phyloP scores from a whole-genome alignment of 805 yeast species.

The Metschnikowia rubicola region DNA sequence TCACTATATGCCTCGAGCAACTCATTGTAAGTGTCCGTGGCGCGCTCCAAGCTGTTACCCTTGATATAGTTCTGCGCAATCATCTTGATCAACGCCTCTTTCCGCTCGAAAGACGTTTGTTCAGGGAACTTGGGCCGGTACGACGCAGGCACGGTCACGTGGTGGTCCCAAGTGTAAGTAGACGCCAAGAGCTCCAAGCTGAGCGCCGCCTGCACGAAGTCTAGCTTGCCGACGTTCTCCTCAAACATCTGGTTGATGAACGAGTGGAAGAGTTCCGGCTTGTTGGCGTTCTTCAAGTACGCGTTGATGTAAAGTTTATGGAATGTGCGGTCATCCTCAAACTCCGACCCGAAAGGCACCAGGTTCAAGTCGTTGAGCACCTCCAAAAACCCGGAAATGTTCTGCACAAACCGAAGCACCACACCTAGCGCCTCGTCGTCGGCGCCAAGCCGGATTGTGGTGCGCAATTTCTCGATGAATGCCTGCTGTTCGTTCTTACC shows the following conservation, averaged over 20 bases:
- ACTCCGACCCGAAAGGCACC: constrained; percentile 79
- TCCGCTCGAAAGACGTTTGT: constrained; percentile 77
- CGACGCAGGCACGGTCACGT: constrained; percentile 51
- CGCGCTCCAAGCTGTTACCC: constrained; percentile 76
- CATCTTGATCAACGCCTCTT: constrained; percentile 64
- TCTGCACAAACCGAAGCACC: constrained; percentile 49
- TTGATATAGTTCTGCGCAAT: constrained; percentile 66
- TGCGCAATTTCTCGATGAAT: constrained; percentile 49
- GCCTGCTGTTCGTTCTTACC: constrained; percentile 49
- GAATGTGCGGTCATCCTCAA: constrained; percentile 83
- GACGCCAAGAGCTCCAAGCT: constrained; percentile 74
- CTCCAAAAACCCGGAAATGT: constrained; percentile 57
- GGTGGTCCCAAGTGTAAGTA: constrained; percentile 71
- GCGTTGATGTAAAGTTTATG: constrained; percentile 73
- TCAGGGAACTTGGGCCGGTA: constrained; percentile 70
- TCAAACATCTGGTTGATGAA: constrained; percentile 73
- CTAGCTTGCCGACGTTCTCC: constrained; percentile 54
- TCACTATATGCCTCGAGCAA: constrained; percentile 70
- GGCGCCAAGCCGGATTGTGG: constrained; percentile 50
- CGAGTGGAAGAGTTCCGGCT: constrained; percentile 77
- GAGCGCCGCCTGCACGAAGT: constrained; percentile 79
- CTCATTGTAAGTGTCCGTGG: constrained; percentile 74
- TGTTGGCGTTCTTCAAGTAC: constrained; percentile 70
- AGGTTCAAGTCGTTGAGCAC: constrained; percentile 63
- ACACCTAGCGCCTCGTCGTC: constrained; percentile 61